These are phyloP conservation scores for Coemansia sp. DNA, from an alignment of 192 early-diverging fungal genomes.

Conservation along the genomic window DNA sequence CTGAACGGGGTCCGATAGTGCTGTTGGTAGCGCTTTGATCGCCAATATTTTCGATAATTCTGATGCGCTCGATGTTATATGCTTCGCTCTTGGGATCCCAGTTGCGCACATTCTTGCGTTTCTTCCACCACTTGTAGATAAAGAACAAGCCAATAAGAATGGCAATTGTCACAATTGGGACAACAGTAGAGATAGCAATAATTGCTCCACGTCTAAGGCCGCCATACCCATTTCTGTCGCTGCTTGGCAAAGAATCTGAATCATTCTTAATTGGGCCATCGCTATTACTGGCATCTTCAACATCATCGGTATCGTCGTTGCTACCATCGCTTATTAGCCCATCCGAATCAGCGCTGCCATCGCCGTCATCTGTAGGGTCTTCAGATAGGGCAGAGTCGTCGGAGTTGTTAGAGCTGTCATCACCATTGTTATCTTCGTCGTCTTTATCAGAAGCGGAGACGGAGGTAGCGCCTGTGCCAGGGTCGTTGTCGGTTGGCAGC, in stretches of 20 bases:
- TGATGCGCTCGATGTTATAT: slow-evolving; percentile 31
- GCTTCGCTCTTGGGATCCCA: slow-evolving; percentile 50
- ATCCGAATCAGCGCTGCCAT: not conserved
- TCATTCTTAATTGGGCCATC: not conserved
- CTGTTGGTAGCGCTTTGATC: not conserved
- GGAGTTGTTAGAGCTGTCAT: not conserved
- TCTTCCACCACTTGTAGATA: slow-evolving; percentile 38
- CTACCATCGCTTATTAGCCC: not conserved
- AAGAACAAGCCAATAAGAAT: slow-evolving; percentile 43
- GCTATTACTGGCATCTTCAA: not conserved
- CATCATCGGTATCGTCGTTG: not conserved
- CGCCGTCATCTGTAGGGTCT: not conserved
- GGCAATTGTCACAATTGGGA: slow-evolving; percentile 29
- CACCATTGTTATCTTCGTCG: not conserved
- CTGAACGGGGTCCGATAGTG: not conserved
- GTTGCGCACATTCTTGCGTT: slow-evolving; percentile 20
- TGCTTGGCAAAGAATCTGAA: not conserved
- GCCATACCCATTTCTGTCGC: not conserved
- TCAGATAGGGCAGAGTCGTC: not conserved
- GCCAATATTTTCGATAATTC: slow-evolving; percentile 34
- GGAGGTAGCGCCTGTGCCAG: not conserved
- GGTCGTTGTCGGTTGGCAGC: not conserved
- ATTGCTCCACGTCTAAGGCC: slow-evolving; percentile 32
- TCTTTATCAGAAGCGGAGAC: not conserved
- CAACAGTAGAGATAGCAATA: slow-evolving; percentile 28